A percentile compares a stretch with the other conserved stretches of the same genome.
These are phyloP conservation scores for Dichomitus squalens DNA, from an alignment of 1,284 basidiomycete genomes.

Conservation along the genomic window DNA sequence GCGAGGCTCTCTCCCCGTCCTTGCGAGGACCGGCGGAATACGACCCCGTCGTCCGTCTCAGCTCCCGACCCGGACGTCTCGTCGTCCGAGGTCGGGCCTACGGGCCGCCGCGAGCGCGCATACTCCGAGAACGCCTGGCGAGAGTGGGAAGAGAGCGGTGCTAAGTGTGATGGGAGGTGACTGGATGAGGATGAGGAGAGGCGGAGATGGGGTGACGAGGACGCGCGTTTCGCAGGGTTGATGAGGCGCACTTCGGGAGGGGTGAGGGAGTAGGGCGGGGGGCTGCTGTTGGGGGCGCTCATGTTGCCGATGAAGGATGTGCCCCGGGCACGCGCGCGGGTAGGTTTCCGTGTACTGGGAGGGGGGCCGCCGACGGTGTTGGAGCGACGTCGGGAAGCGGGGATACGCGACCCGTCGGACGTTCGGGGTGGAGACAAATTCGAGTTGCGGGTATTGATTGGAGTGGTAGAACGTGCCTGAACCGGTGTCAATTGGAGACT, in stretches of 20 bases:
- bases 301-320: slow-evolving; percentile 7
- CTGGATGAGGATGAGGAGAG: neutral
- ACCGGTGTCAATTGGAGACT: slow-evolving; percentile 10
- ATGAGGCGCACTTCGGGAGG: slow-evolving; percentile 18
- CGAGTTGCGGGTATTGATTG: neutral
- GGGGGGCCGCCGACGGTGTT: slow-evolving; percentile 9
- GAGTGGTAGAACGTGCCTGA: neutral
- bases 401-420: neutral
- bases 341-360: neutral
- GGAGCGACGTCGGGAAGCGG: slow-evolving; percentile 13
- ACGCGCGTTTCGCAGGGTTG: slow-evolving; percentile 8
- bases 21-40: slow-evolving; percentile 30
- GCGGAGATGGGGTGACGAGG: slow-evolving; percentile 23
- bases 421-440: neutral
- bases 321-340: slow-evolving; percentile 3
- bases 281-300: slow-evolving; percentile 25
- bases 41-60: slow-evolving; percentile 32
- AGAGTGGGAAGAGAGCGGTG: slow-evolving; percentile 9
- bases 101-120: slow-evolving; percentile 13
- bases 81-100: slow-evolving; percentile 25
- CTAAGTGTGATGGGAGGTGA: neutral
- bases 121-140: slow-evolving; percentile 18
- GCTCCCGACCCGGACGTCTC: slow-evolving; percentile 24
- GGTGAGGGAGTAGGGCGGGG: slow-evolving; percentile 26
- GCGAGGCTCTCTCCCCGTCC: slow-evolving; percentile 1